Conservation (phyloP, 1,284 basidiomycete species). For the Thelephora terrestris region DNA sequence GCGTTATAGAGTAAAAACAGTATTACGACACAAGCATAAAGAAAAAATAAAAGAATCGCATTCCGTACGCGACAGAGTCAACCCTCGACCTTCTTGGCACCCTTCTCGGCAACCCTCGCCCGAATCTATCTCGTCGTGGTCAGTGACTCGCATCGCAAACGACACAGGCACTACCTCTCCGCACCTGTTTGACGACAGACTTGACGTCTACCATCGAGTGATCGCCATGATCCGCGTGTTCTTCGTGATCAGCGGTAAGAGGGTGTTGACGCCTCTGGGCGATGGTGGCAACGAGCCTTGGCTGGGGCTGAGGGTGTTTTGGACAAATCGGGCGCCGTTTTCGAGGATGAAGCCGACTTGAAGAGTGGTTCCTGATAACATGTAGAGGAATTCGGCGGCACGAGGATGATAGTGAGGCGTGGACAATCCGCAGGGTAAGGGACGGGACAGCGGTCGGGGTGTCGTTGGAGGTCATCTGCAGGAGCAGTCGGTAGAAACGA, state of each 20-base stretch:
- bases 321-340: constrained; percentile 25
- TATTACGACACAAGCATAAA: too few species aligned
- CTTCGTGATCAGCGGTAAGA: constrained; percentile 49
- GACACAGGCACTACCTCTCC: constrained; percentile 18
- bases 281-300: too few species aligned
- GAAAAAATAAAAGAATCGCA: too few species aligned
- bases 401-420: constrained; percentile 29
- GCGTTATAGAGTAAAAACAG: too few species aligned
- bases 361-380: constrained; percentile 22
- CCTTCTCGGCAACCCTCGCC: constrained; percentile 37
- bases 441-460: too few species aligned
- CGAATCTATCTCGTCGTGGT: background rate
- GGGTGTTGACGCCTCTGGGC: constrained; percentile 45
- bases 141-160: background rate
- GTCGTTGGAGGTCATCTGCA: too few species aligned
- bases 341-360: constrained; percentile 25
- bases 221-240: constrained; percentile 68
- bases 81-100: constrained; percentile 55
- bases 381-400: constrained; percentile 26
- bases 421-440: constrained; percentile 30
- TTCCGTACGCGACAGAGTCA: constrained; percentile 75
- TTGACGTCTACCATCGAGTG: constrained; percentile 55
- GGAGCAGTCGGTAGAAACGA: too few species aligned
- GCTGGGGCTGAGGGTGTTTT: constrained; percentile 22
- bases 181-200: constrained; percentile 39